A percentile compares a stretch with the other conserved stretches of the same genome.
Conservation (phyloP, 352 stramenopile species). For the Pythium monospermum region DNA sequence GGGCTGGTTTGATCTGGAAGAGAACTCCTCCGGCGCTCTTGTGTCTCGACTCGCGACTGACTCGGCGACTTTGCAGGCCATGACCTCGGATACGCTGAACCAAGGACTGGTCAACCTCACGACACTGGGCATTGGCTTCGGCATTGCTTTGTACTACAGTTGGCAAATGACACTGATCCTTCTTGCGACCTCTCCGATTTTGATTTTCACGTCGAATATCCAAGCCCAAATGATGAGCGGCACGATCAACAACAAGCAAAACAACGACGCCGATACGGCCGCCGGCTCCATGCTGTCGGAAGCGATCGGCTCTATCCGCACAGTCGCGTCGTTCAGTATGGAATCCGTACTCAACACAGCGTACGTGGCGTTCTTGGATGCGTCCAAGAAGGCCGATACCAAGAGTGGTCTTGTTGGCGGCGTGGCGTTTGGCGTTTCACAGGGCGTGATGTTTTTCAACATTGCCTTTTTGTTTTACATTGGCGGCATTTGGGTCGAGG, state of each 20-base stretch:
- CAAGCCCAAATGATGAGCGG: neutral
- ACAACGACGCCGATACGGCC: conserved; percentile 18
- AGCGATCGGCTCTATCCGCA: conserved; percentile 21
- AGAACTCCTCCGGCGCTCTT: conserved; percentile 46
- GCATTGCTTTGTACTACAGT: conserved; percentile 24
- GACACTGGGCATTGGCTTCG: conserved; percentile 29
- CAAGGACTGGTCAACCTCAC: conserved; percentile 26
- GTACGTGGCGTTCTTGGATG: conserved; percentile 7
- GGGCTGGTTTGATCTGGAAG: conserved; percentile 48
- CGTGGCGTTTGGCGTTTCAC: conserved; percentile 34
- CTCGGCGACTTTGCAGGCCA: conserved; percentile 43
- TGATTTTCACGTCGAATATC: conserved; percentile 1
- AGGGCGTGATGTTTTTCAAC: conserved; percentile 39
- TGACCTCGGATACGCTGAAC: conserved; percentile 40
- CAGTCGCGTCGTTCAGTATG: conserved; percentile 23
- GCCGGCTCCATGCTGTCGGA: conserved; percentile 18
- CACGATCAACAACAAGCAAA: conserved; percentile 4
- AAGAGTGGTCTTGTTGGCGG: conserved; percentile 33
- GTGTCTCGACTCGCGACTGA: conserved; percentile 43
- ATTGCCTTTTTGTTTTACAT: conserved; percentile 54
- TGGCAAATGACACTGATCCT: conserved; percentile 27
- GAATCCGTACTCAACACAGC: neutral
- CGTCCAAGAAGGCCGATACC: conserved; percentile 3
- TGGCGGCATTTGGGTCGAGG: conserved; percentile 24
- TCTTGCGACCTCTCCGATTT: neutral